Evolutionary conservation across 2,329 filamentous ascomycete species (phyloP), one percentile per base, ranked within the genome.

Genomic region (Hypoxylon sp.): DNA sequence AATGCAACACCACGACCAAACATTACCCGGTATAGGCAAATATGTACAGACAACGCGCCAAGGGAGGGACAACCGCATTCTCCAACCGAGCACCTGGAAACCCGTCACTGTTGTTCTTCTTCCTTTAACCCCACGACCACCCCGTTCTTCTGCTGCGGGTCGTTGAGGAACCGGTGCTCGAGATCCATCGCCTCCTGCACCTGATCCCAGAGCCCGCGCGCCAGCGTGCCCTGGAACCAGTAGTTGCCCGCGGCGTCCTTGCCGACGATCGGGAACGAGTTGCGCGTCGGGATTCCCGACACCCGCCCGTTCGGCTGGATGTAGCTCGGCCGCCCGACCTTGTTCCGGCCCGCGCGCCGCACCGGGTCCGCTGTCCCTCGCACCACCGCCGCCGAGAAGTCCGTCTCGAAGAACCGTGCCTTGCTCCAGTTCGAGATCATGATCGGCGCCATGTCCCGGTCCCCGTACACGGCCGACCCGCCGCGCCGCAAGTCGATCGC

Each of bases 371-470:
- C n/a, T n/a, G n/a, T n/a, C 4, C 51, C 24, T 2, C 56, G 56
- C 44, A 72, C 64, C 1, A 75, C 64, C 6, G 72, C 73, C 0
- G 73, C 68, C 30, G 73, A 73, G 56, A 80, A 80, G 66, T 80
- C 78, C 10, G 64, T 68, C 6, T 76, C 71, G 63, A 75, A 79
- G 44, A 80, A 69, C 41, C 70, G 69, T 5, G 68, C 77, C 61
- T 75, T 74, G 8, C 72, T 71, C 77, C 76, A 78, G 58, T 79
- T 79, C 2, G 69, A 74, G 39, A 75, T 72, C 4, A 64, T 61
- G 20, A 78, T 53, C 6, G 78, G 67, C 37, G 32, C 37, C 68
- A 71, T 68, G 7, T 17, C 26, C 17, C 26, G 52, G 50, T 71
- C 67, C 34, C 64, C 69, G 62, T 57, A 69, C 58, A 73, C 34